Evolutionary conservation across 1,139 yeast genomes (phyloP).

Genomic region (Lodderomyces jiufengensis): DNA sequence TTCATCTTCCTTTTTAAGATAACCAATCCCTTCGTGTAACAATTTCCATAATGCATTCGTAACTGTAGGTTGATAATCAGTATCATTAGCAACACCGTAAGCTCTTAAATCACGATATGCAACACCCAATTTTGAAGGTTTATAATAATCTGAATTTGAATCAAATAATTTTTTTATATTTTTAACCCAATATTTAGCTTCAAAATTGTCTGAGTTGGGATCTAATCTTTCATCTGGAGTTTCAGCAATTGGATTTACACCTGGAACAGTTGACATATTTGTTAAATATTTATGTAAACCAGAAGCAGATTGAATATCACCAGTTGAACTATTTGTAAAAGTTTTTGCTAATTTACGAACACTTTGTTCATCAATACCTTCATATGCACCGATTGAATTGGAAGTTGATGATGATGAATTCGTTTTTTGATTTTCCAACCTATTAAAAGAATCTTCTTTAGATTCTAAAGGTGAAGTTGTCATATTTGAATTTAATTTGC

Average conservation of each 20-base stretch:
- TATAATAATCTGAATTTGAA: slow-evolving; percentile 36
- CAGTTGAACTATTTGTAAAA: slow-evolving; percentile 21
- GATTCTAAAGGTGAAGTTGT: neutral
- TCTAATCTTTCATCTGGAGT: slow-evolving; percentile 8
- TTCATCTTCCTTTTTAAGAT: slow-evolving; percentile 41
- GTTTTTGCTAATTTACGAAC: slow-evolving; percentile 34
- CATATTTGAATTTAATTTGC: neutral
- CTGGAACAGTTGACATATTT: slow-evolving; percentile 55
- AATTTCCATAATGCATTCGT: slow-evolving; percentile 43
- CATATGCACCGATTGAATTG: slow-evolving; percentile 1
- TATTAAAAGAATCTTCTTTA: slow-evolving; percentile 2
- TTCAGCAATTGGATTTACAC: slow-evolving; percentile 34
- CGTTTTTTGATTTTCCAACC: slow-evolving; percentile 1
- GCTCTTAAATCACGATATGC: slow-evolving; percentile 68
- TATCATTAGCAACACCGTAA: slow-evolving; percentile 70
- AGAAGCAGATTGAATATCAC: slow-evolving; percentile 18
- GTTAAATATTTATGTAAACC: slow-evolving; percentile 31
- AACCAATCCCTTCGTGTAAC: slow-evolving; percentile 18
- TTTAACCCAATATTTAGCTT: slow-evolving; percentile 59
- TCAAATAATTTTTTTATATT: slow-evolving; percentile 47
- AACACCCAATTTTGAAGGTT: slow-evolving; percentile 62
- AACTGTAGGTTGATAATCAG: slow-evolving; percentile 77
- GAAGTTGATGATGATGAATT: neutral
- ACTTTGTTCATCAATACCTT: slow-evolving; percentile 3
- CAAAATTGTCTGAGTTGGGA: slow-evolving; percentile 15